phyloP scores from a whole-genome alignment of 2,329 filamentous ascomycete genomes.

The Sporothrix dimorphospora region DNA sequence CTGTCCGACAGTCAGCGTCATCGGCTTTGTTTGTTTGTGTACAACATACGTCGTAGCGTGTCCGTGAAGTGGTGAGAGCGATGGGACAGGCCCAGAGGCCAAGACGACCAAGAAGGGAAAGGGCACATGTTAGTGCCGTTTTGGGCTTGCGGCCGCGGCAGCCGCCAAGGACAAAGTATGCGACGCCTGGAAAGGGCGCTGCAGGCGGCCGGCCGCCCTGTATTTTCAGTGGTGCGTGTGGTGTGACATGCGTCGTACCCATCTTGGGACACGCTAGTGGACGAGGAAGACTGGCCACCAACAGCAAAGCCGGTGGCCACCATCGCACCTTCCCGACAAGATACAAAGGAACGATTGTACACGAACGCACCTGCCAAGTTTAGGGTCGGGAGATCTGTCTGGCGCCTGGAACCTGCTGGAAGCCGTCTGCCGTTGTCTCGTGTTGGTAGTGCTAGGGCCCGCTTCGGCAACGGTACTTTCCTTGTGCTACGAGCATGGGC shows the following conservation, averaged over 20 bases:
- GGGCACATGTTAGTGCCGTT: constrained; percentile 18
- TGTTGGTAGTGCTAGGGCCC: neutral
- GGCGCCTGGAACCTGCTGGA: constrained; percentile 8
- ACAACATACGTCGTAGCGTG: too few relatives aligned
- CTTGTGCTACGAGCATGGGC: neutral
- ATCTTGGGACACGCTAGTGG: neutral
- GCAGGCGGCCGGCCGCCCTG: neutral
- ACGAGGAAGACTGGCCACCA: neutral
- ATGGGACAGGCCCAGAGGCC: too few relatives aligned
- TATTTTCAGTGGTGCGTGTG: constrained; percentile 1
- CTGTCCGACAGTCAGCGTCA: constrained; percentile 25
- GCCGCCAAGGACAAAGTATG: neutral
- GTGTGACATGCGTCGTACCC: constrained; percentile 10
- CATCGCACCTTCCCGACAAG: neutral
- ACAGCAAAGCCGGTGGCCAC: neutral
- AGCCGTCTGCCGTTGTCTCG: constrained; percentile 6
- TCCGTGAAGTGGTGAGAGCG: constrained; percentile 4
- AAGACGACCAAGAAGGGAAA: neutral
- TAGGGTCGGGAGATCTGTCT: neutral
- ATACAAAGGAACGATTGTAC: neutral
- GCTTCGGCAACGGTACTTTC: neutral
- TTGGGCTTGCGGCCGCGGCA: neutral
- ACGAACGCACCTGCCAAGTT: too few relatives aligned
- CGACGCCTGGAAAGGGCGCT: too few relatives aligned
- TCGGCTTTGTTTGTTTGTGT: constrained; percentile 13